Evolutionary conservation across 208 protist species (phyloP).

Genomic region (Leishmania gerbilli): DNA sequence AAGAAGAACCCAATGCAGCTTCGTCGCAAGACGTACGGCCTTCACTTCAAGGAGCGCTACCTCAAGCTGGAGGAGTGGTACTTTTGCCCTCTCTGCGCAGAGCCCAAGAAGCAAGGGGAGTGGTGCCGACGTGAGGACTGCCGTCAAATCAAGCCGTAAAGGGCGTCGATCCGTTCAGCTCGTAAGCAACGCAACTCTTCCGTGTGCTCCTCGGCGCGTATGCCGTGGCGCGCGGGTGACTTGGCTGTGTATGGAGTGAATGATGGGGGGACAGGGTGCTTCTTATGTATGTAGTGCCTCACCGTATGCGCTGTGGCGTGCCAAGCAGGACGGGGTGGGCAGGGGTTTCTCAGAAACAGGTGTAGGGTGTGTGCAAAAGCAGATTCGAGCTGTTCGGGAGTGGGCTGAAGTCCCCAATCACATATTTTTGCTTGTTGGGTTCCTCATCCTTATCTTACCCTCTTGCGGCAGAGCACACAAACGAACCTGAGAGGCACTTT

Average conservation of each 20-base stretch:
- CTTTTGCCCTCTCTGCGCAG: conserved; percentile 91
- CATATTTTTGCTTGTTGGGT: background rate
- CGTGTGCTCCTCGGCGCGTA: background rate
- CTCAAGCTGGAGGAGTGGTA: conserved; percentile 91
- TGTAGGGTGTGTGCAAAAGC: background rate
- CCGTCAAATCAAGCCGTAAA: conserved; percentile 89
- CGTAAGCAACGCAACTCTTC: background rate
- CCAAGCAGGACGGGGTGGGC: background rate
- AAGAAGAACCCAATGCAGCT: conserved; percentile 92
- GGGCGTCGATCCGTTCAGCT: background rate
- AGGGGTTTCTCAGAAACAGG: background rate
- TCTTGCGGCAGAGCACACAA: background rate
- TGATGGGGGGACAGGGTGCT: background rate
- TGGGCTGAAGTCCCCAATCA: background rate
- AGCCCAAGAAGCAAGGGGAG: conserved; percentile 90
- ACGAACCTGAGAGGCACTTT: background rate
- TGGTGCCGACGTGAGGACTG: conserved; percentile 92
- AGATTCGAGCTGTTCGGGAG: background rate
- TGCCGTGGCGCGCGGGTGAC: background rate
- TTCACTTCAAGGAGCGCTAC: conserved; percentile 92
- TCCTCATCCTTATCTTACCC: background rate
- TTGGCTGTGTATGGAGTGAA: no score
- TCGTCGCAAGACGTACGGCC: conserved; percentile 80
- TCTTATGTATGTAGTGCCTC: background rate
- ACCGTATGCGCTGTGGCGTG: background rate